Conservation (phyloP, 345 rosid species). For the Populus tremula region DNA sequence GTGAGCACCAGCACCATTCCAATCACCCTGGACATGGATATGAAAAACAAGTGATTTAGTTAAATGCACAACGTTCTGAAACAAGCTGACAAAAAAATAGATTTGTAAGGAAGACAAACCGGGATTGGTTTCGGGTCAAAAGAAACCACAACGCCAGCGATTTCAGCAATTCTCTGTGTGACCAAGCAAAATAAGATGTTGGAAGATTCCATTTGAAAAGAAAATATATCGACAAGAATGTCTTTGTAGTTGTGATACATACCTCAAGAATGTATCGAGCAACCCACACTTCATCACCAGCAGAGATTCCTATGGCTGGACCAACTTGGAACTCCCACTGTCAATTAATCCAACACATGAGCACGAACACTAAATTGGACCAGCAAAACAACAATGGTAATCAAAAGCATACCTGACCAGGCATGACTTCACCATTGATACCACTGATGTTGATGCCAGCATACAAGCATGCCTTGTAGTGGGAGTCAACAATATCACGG, state of each 20-base stretch:
- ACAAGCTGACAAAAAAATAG: background rate
- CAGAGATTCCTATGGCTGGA: slow-evolving; percentile 63
- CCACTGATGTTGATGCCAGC: slow-evolving; percentile 76
- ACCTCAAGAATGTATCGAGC: slow-evolving; percentile 87
- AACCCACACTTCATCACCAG: slow-evolving; percentile 75
- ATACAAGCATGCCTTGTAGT: slow-evolving; percentile 83
- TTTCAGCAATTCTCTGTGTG: slow-evolving; percentile 69
- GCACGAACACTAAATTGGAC: background rate
- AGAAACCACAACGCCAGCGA: slow-evolving; percentile 67
- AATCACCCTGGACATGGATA: slow-evolving; percentile 51
- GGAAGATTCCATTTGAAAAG: background rate
- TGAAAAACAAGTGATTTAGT: background rate
- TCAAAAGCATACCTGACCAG: slow-evolving; percentile 51
- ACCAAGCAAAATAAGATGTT: background rate
- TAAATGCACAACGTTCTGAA: background rate
- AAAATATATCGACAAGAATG: background rate
- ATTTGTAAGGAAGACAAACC: slow-evolving; percentile 30
- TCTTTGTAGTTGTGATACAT: background rate
- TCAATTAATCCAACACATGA: background rate
- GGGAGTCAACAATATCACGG: slow-evolving; percentile 67
- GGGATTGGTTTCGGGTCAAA: slow-evolving; percentile 86
- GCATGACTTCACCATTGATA: slow-evolving; percentile 87
- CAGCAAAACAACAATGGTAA: background rate
- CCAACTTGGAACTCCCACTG: slow-evolving; percentile 95
- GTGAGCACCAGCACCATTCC: slow-evolving; percentile 99